Percentiles rank a stretch among this genome's conserved stretches.
Conservation (phyloP, 208 protist species). For the Leishmania tropica region DNA sequence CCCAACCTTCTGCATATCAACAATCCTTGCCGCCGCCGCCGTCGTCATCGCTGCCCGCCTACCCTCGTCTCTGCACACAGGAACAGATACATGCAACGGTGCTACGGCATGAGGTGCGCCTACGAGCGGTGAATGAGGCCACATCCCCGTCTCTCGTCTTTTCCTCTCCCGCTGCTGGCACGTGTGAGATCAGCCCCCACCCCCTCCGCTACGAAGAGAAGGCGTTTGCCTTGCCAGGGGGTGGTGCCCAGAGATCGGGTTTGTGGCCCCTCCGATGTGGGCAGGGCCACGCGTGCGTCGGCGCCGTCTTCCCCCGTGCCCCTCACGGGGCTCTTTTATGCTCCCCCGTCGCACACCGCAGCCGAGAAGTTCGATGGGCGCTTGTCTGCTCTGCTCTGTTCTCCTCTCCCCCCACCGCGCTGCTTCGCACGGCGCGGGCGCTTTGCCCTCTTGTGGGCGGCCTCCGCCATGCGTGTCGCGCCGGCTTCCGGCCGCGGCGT, state of each 20-base stretch:
- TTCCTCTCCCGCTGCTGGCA: background rate
- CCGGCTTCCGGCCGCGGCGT: background rate
- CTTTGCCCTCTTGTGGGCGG: background rate
- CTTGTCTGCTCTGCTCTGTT: no score
- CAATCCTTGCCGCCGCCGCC: no score
- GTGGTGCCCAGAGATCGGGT: background rate
- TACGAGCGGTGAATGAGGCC: background rate
- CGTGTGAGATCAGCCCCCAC: background rate
- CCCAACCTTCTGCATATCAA: no score
- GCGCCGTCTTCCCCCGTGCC: no score
- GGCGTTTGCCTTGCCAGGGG: background rate
- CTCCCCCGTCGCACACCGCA: background rate
- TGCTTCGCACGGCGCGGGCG: background rate
- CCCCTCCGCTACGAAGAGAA: background rate
- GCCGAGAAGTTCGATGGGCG: background rate
- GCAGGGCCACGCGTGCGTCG: background rate
- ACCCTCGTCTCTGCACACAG: background rate
- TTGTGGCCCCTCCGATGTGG: background rate
- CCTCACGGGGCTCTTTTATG: background rate
- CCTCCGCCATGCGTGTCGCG: background rate
- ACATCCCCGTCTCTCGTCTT: background rate
- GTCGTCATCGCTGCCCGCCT: no score
- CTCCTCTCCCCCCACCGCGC: background rate
- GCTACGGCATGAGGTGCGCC: background rate
- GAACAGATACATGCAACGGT: no score